A percentile compares a stretch with the other conserved stretches of the same genome.
These are phyloP conservation scores for Quercus robur DNA, from an alignment of 306 rosid genomes.

Conservation along the genomic window DNA sequence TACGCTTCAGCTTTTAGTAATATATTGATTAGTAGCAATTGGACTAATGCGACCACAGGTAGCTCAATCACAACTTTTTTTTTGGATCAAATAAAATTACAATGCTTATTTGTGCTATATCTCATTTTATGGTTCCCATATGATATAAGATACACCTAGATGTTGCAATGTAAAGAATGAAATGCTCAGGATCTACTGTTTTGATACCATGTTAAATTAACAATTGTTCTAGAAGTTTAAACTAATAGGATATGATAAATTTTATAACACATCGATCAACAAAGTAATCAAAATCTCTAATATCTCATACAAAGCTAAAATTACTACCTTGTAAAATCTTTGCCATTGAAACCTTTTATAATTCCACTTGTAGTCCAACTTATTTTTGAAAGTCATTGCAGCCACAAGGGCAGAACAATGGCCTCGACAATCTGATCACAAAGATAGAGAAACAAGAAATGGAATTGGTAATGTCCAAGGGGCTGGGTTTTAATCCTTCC, in stretches of 20 bases:
- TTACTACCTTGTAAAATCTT: neutral
- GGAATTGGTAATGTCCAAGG: neutral
- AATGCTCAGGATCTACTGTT: too few species aligned
- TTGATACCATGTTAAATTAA: too few species aligned
- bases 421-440: neutral
- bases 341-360: neutral
- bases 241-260: too few species aligned
- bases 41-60: constrained; percentile 39
- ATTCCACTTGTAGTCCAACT: neutral
- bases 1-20: too few species aligned
- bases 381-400: neutral
- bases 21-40: constrained; percentile 28
- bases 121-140: neutral
- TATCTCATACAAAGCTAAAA: neutral
- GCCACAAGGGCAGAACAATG: neutral
- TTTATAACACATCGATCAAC: too few species aligned
- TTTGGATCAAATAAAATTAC: neutral
- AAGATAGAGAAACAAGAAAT: constrained; percentile 6
- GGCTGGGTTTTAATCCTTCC: constrained; percentile 2
- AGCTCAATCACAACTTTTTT: neutral
- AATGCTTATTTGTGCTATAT: neutral
- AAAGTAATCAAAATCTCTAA: neutral
- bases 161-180: too few species aligned
- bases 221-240: too few species aligned
- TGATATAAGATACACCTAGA: too few species aligned